Base-by-base conservation (phyloP, 2,329 filamentous ascomycete genomes). In the Colletotrichum chrysophilum region DNA sequence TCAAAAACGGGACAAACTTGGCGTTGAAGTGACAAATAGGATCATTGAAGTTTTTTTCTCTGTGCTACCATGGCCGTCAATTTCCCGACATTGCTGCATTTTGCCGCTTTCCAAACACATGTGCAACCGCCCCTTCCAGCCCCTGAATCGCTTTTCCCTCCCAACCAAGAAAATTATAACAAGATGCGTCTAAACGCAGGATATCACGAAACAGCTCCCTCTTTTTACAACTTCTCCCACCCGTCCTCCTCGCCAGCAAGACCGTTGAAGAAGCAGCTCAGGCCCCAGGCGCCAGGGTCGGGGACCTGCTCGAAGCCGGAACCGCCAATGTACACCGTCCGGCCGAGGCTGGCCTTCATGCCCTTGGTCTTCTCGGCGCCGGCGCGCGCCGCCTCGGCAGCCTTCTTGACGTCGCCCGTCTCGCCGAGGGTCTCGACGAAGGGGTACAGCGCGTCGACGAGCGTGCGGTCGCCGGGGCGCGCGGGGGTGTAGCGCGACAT, bases 401-500 rank as follows among this genome's bases (percentile, higher is more conserved):
- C 96, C 82, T 92, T 88, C 78, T 91, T 89, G 24, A 97, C 83
- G 81, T 94, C 91, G 16, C 91, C 91, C 1, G 92, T 93, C 80
- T 90, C 85, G 8, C 86, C 88, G 4, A 98, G 89, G 4, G 89
- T 91, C 58, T 95, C 91, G 67, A 97, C 93, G 82, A 98, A 99
- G 3, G 97, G 97, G 77, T 94, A 91, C 66, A 99, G 88, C 2
- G 96, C 96, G 85, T 99, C 97, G 38, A 98, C 91, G 43, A 98
- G 87, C 0, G 97, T 99, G 66, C 97, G 91, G 83, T 99, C 97
- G 32, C 97, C 97, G 0, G 94, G 94, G 69, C 93, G 92, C 1
- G 97, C 97, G 1, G 96, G 96, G 3, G 97, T 99, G 84, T 98
- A 98, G 81, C 90, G 94, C 43, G 89, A 91, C 73, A 99, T 87